phyloP scores from a whole-genome alignment of 257 asterid species.

The Nicotiana undulata region DNA sequence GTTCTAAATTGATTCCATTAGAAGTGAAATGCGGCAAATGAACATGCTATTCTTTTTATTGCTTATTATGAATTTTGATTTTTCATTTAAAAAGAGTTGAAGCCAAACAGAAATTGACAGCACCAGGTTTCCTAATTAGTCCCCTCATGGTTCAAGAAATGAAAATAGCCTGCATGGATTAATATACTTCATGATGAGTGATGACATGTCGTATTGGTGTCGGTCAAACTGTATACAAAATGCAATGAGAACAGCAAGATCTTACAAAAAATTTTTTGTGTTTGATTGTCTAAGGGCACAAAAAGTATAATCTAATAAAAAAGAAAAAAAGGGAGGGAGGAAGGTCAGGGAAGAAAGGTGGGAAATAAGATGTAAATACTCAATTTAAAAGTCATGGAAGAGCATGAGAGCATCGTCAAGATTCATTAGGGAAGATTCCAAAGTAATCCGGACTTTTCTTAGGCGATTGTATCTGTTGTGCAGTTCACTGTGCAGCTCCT shows the following conservation, averaged over 20 bases:
- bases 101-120: not conserved
- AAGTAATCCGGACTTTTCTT: constrained; percentile 26
- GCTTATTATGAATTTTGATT: not conserved
- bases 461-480: constrained; percentile 20
- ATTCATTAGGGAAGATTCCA: constrained; percentile 57
- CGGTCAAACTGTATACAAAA: not conserved
- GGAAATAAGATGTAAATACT: not conserved
- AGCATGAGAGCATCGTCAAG: constrained; percentile 65
- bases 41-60: not conserved
- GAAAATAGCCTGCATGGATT: not conserved
- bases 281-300: too few species aligned
- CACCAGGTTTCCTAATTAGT: not conserved
- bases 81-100: not conserved
- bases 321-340: not conserved
- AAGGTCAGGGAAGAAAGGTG: not conserved
- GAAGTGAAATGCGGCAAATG: not conserved
- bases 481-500: constrained; percentile 26
- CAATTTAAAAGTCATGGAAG: constrained; percentile 48
- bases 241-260: not conserved
- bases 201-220: not conserved
- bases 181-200: not conserved
- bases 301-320: not conserved
- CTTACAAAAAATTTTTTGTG: not conserved
- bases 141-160: not conserved
- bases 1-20: too few species aligned